A percentile compares a stretch with the other conserved stretches of the same genome.
These are phyloP conservation scores for Cladorrhinum sp. DNA, from an alignment of 2,329 filamentous ascomycete genomes.

Conservation along the genomic window DNA sequence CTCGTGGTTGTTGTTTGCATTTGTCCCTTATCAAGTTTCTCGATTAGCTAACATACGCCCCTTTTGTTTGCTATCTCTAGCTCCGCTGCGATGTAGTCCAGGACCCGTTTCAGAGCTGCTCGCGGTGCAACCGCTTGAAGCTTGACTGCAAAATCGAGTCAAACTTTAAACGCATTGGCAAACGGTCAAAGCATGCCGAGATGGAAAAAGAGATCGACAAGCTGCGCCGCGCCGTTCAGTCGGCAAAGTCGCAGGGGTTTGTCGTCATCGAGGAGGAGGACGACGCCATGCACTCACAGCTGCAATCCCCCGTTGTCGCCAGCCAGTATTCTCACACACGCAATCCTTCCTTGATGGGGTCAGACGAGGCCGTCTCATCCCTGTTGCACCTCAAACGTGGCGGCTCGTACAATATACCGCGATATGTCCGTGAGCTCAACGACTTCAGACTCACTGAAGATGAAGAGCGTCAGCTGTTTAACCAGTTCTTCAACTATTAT, in stretches of 20 bases:
- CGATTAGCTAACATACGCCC: conserved; percentile 17
- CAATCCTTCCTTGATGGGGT: conserved; percentile 63
- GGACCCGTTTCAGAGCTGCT: conserved; percentile 74
- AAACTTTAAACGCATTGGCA: conserved; percentile 79
- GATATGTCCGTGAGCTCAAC: conserved; percentile 60
- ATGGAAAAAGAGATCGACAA: conserved; percentile 81
- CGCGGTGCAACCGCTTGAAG: conserved; percentile 73
- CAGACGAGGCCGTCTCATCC: conserved; percentile 66
- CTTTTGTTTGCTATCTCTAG: conserved; percentile 32
- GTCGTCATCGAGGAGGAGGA: conserved; percentile 52
- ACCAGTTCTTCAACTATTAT: conserved; percentile 71
- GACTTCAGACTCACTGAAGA: conserved; percentile 63
- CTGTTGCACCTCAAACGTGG: conserved; percentile 64
- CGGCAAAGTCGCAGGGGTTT: conserved; percentile 59
- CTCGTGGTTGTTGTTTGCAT: not conserved
- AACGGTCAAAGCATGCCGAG: conserved; percentile 78
- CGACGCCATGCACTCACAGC: conserved; percentile 48
- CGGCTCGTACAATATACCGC: conserved; percentile 58
- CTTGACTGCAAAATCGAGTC: conserved; percentile 83
- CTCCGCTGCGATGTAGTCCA: conserved; percentile 81
- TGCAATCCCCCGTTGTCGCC: conserved; percentile 58
- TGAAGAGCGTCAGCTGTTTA: conserved; percentile 62
- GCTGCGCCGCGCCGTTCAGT: conserved; percentile 58
- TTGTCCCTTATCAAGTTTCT: not conserved
- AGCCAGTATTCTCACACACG: conserved; percentile 57